Percentiles rank a stretch among this genome's conserved stretches.
Conservation (phyloP, 495 filamentous ascomycete genomes). For the Articulospora tetracladia region DNA sequence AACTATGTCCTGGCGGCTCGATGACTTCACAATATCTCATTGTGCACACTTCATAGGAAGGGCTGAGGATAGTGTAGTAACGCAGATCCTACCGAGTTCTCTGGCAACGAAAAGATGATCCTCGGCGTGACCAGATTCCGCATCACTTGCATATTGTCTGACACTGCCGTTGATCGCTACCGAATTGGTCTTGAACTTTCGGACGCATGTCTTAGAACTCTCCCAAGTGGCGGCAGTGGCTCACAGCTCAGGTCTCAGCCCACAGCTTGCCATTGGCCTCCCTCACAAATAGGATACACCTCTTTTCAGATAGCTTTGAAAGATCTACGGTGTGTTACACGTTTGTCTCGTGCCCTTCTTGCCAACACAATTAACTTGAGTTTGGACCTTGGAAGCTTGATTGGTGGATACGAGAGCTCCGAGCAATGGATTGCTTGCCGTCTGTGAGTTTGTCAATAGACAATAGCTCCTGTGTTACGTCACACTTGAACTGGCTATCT, state of each 20-base stretch:
- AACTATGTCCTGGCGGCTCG: no score
- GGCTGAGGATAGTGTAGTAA: no score
- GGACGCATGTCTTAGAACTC: not conserved
- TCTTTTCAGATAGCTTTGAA: not conserved
- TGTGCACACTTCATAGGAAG: no score
- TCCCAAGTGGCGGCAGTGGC: not conserved
- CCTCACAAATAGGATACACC: not conserved
- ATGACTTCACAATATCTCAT: no score
- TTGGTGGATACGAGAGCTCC: not conserved
- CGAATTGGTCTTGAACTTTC: not conserved
- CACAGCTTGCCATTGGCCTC: not conserved
- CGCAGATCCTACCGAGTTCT: no score
- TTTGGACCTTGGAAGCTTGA: not conserved
- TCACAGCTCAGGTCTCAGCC: not conserved
- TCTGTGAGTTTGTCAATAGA: not conserved
- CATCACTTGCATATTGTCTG: no score
- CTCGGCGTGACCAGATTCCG: not conserved
- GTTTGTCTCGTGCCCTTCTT: not conserved
- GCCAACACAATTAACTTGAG: no score
- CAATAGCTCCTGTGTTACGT: no score
- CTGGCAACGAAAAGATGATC: no score
- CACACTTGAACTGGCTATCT: no score
- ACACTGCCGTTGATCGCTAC: not conserved
- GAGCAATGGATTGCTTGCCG: not conserved
- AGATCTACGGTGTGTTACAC: not conserved